Percentiles rank a stretch among this genome's conserved stretches.
These are phyloP conservation scores for Trichoderma orchidacearum DNA, from an alignment of 495 filamentous ascomycete species.

Conservation along the genomic window DNA sequence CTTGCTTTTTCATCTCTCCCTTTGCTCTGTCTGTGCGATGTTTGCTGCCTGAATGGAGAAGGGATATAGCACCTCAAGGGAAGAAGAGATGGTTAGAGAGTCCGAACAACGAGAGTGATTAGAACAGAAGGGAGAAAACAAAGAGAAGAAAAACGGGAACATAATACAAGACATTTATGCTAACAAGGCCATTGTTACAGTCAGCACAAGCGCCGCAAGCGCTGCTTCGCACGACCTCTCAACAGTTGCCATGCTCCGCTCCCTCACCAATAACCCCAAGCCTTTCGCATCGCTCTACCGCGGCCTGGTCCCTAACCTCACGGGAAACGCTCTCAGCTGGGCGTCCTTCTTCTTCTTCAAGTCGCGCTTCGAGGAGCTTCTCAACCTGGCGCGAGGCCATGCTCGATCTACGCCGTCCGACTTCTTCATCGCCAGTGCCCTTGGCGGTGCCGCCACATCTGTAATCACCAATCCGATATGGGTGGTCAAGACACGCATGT, in stretches of 20 bases:
- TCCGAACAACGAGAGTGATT: too few species aligned
- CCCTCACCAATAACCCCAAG: conserved; percentile 23
- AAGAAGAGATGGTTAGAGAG: too few species aligned
- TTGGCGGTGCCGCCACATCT: conserved; percentile 62
- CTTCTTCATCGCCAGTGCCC: conserved; percentile 70
- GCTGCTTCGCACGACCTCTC: conserved; percentile 13
- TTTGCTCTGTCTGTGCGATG: neutral
- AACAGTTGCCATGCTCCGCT: conserved; percentile 29
- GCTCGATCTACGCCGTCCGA: conserved; percentile 49
- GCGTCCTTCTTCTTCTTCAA: conserved; percentile 76
- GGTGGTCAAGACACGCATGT: conserved; percentile 97
- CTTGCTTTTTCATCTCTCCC: neutral
- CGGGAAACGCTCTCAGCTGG: conserved; percentile 87
- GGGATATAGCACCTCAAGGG: too few species aligned
- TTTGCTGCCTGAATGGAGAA: too few species aligned
- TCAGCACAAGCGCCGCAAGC: conserved; percentile 14
- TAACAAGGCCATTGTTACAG: neutral
- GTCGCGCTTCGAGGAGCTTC: conserved; percentile 24
- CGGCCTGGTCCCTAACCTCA: conserved; percentile 75
- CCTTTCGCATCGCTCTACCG: conserved; percentile 60
- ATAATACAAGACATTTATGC: neutral
- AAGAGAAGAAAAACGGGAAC: neutral
- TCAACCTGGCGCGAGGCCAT: conserved; percentile 5
- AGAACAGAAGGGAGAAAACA: neutral
- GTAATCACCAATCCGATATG: conserved; percentile 90